Conservation (phyloP, 2,329 filamentous ascomycete species). For the Allantophomopsis cytisporea region DNA sequence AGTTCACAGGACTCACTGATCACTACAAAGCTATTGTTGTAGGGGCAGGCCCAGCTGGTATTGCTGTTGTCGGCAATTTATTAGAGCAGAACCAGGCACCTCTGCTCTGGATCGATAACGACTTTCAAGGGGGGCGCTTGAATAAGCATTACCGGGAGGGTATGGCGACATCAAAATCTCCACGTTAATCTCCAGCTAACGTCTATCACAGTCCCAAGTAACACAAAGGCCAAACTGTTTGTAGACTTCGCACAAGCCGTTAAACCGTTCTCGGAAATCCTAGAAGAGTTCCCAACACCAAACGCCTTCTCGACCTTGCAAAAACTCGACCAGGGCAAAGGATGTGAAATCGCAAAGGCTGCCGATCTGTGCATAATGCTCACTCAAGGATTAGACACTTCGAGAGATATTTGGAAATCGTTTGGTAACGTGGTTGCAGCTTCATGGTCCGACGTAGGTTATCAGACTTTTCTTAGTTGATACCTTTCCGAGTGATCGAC, state of each 20-base stretch:
- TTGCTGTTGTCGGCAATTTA: constrained; percentile 47
- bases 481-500: neutral
- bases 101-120: constrained; percentile 44
- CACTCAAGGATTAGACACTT: constrained; percentile 25
- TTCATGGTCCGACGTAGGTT: constrained; percentile 21
- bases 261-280: constrained; percentile 35
- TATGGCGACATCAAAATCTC: too few species aligned
- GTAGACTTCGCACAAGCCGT: constrained; percentile 39
- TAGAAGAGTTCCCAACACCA: constrained; percentile 24
- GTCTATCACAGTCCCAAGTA: neutral
- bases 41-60: constrained; percentile 42
- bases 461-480: neutral
- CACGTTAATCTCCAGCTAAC: too few species aligned
- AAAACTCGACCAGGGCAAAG: constrained; percentile 37
- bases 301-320: constrained; percentile 41
- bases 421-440: constrained; percentile 24
- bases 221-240: constrained; percentile 21
- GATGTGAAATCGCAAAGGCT: constrained; percentile 41
- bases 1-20: neutral
- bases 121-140: constrained; percentile 37
- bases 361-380: constrained; percentile 37
- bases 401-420: constrained; percentile 23
- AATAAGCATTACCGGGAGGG: constrained; percentile 38
- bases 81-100: constrained; percentile 35
- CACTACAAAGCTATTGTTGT: constrained; percentile 40